Base-by-base conservation (phyloP, 306 rosid genomes). In the Sphenostylis stenocarpa region DNA sequence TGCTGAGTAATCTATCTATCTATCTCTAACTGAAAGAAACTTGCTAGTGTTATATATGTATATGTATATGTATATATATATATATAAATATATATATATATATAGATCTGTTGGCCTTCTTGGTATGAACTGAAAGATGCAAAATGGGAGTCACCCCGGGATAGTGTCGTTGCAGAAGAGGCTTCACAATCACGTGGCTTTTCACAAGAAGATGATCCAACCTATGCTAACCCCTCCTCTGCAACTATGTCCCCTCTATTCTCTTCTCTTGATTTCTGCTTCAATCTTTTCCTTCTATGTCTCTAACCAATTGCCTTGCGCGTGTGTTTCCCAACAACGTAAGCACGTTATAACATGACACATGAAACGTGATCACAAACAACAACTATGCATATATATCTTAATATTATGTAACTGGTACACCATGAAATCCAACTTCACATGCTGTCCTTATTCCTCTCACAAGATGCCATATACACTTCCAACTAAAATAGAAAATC, bases 91-190 rank as follows among this genome's bases (percentile, higher is more conserved):
- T n/a, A n/a, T n/a, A n/a, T n/a, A n/a, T n/a, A n/a, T n/a, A n/a
- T n/a, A n/a, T n/a, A 19, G 11, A 0, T 16, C 39, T 34, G 34
- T 43, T 62, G 24, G 12, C 8, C 45, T 44, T 60, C 62, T 47
- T 70, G 58, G 9, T 44, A 28, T 49, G 67, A 76, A 39, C 24
- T 61, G 64, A 16, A 80, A 73, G 39, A 53, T 45, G 55, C 47
- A 56, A 53, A 66, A 66, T 16, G 52, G 55, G 43, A 53, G 65
- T 80, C 8, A 77, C 64, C 72, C 75, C 45, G 83, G 81, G 84
- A 84, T 78, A 76, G 65, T 84, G 82, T 55, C 29, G 85, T 83
- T 87, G 90, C 90, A 89, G 88, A 83, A 83, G 89, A 84, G 80
- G 77, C 73, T 72, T 72, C 55, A 71, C 85, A 85, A 76, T 45